Base-by-base conservation (phyloP, 345 rosid species). In the Draba incana region DNA sequence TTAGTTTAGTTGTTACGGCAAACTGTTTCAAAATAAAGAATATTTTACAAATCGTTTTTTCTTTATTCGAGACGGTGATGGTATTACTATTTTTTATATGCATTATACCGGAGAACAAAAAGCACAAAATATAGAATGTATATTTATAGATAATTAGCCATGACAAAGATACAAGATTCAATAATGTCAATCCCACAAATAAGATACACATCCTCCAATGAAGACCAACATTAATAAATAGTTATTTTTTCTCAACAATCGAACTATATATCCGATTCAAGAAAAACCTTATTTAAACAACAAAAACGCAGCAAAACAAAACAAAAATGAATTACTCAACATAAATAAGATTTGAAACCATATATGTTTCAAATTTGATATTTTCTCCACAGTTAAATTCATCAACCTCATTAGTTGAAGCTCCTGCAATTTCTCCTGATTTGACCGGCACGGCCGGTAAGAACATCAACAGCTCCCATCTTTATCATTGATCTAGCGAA, bases 401-500 rank as follows among this genome's bases (percentile, higher is more conserved):
- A 45, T 50, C 37, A 61, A 42, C 12, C 8, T 46, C 46, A 27
- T 62, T 49, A 64, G 68, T 83, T 86, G 47, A 79, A 65, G 23
- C 81, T 81, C 65, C 87, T 77, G 64, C 93, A 92, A 61, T 88
- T 82, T 1, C 73, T 78, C 31, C 96, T 79, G 42, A 90, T 79
- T 66, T 92, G 83, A 13, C 98, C 97, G 1, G 80, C 64, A 1
- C 14, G 57, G n/a, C 90, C 97, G 0, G 85, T 83, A 62, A 86
- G 67, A n/a, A 88, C 92, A 20, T 72, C 82, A 31, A 86, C 43
- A 9, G 77, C 81, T 6, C 92, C 89, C 96, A 92, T 86, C 75
- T 92, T 92, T 35, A 80, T 77, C 90, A 90, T 90, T 2, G 97
- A 77, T 13, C 79, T 69, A 7, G 71, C 85, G 30, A 92, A 90